Conservation (phyloP, 257 asterid species). For the Perilla frutescens region DNA sequence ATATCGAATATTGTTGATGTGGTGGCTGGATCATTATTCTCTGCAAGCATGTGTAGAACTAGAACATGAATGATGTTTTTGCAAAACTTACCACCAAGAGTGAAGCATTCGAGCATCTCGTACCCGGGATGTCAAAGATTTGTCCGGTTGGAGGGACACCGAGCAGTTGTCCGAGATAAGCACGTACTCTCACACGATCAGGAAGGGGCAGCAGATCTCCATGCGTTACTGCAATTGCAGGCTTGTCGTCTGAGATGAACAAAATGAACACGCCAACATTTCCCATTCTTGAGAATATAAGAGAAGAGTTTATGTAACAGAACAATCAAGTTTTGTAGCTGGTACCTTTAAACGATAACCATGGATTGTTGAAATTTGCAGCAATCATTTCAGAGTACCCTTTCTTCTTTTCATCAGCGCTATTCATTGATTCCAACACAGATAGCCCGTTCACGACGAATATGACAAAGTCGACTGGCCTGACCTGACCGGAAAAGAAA, state of each 20-base stretch:
- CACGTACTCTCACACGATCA: constrained; percentile 64
- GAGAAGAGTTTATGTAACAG: background rate
- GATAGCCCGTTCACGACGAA: constrained; percentile 79
- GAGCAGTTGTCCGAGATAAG: constrained; percentile 67
- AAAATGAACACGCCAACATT: constrained; percentile 15
- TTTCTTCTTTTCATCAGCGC: constrained; percentile 46
- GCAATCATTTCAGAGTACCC: constrained; percentile 49
- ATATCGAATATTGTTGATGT: constrained; percentile 56
- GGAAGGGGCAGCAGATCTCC: constrained; percentile 76
- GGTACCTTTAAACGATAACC: constrained; percentile 75
- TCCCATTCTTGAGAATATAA: background rate
- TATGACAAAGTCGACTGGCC: constrained; percentile 62
- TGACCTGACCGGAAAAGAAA: constrained; percentile 32
- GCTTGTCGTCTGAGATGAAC: constrained; percentile 73
- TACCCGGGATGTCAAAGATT: constrained; percentile 88
- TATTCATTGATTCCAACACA: constrained; percentile 60
- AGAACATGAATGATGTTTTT: background rate
- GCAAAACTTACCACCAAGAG: background rate
- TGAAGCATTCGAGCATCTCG: background rate
- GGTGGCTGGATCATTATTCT: constrained; percentile 51
- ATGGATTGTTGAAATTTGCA: constrained; percentile 52
- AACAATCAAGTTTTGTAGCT: background rate
- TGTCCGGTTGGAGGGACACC: constrained; percentile 74
- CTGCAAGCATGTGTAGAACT: constrained; percentile 44
- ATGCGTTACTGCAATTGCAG: constrained; percentile 82